Conservation (phyloP, 2,329 filamentous ascomycete genomes). For the Colletotrichum filicis region DNA sequence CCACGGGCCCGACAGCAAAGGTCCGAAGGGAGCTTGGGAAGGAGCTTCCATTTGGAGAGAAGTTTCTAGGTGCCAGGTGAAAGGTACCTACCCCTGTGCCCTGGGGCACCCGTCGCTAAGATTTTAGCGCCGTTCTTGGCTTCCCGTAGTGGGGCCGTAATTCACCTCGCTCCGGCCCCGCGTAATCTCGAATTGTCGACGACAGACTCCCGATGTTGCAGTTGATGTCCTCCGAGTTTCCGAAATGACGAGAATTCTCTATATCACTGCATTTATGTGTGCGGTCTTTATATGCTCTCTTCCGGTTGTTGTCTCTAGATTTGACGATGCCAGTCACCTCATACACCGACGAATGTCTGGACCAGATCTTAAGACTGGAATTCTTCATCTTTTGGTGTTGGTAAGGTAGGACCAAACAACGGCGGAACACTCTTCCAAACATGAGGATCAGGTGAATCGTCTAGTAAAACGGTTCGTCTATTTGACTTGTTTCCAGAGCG, state of each 20-base stretch:
- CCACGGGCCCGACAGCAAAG: background rate
- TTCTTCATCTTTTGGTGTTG: background rate
- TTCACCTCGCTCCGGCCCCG: background rate
- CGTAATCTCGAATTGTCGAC: background rate
- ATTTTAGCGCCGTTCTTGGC: background rate
- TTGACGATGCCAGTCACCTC: background rate
- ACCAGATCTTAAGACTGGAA: background rate
- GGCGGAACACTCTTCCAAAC: background rate
- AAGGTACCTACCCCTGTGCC: background rate
- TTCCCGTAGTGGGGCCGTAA: background rate
- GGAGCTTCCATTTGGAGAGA: background rate
- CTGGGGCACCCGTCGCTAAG: constrained; percentile 1
- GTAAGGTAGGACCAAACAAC: background rate
- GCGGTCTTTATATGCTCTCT: background rate
- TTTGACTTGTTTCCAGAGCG: background rate
- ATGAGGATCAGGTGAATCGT: background rate
- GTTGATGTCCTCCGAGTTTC: background rate
- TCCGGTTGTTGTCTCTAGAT: background rate
- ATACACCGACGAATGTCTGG: background rate
- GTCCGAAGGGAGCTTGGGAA: background rate
- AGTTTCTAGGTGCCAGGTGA: background rate
- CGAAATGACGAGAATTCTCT: background rate
- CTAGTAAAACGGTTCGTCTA: background rate
- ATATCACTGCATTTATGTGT: too few relatives aligned
- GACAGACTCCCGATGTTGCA: background rate